Evolutionary conservation across 2,329 filamentous ascomycete genomes (phyloP), one percentile per base, ranked within the genome.

Genomic region (Aspergillus texensis): DNA sequence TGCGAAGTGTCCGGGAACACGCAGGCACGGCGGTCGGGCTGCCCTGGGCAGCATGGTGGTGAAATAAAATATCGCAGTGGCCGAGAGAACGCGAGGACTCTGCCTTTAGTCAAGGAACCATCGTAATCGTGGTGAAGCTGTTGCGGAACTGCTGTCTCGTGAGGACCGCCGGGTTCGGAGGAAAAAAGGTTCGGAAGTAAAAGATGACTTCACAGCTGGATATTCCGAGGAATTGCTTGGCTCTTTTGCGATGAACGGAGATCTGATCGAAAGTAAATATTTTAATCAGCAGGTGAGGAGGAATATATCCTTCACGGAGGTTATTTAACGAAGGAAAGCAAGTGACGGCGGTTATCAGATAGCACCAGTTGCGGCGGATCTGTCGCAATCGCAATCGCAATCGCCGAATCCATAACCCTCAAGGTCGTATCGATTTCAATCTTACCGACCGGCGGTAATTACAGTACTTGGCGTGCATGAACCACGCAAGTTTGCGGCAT

Each of bases 11-110:
- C 68, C 64, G 52, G 74, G 69, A 68, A 69, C 64, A 57, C 75
- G 73, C 73, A 70, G 72, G 64, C 75, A 75, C 61, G 71, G 73
- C 67, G 73, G 71, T 65, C 74, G 75, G 45, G 72, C 72, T 62
- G 76, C 74, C 74, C 75, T 73, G 68, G 74, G 74, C 68, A 79
- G 73, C 77, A 80, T 79, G 62, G 61, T 70, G 60, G 59, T 60
- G 48, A 21, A 60, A 36, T 24, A 56, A 43, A 61, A 61, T 52
- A 53, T 65, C 56, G 61, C 61, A 62, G 59, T 39, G 21, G 59
- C 43, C 52, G 11, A n/a, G 32, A 57, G 48, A 12, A 24, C 24
- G 34, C 8, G 50, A 28, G 28, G 30, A 30, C 32, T 45, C 28
- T 43, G 45, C 39, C 36, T 54, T 16, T 21, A 52, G 50, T 71